Evolutionary conservation across 2,329 filamentous ascomycete species (phyloP), one percentile per base, ranked within the genome.

Genomic region (Pseudogymnoascus sp.): DNA sequence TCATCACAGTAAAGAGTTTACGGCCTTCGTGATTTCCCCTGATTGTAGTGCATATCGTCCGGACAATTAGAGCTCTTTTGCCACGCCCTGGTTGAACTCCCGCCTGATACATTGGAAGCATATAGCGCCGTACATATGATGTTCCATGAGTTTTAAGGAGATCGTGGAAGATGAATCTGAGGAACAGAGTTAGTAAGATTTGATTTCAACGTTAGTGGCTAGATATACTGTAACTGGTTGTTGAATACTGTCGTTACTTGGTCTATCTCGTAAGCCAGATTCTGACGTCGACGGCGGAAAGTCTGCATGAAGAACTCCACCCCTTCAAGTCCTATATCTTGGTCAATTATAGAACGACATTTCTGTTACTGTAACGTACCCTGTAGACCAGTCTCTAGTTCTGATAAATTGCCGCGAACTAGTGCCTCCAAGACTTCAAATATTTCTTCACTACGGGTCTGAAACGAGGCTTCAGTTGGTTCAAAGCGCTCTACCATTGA

Each of bases 41-140:
- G 37, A 66, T 62, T 35, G 59, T 61, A 24, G 24, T 28, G 19
- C 63, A 59, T 11, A 66, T 4, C 33, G 11, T 40, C 10, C 14
- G n/a, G 37, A 63, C n/a, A 6, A 59, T 59, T 16, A 46, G 26
- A 14, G 35, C 7, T 19, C 26, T 65, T n/a, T 63, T 56, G 4
- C 59, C 61, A 12, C 0, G 11, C 11, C 63, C 63, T 11, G 26
- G 31, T 41, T 66, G 28, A 12, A 65, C 63, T 6, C 33, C 59
- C 4, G 46, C 5, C 12, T 50, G 19, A 40, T 66, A 66, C 65
- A 66, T 66, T n/a, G 65, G 63, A 5, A 50, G 35, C 61, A 66
- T 63, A 14, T 43, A 22, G 10, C 60, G 59, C 63, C 63, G 64
- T 11, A 61, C 46, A 37, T 61, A 66, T 6, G 63, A 66, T 41